Evolutionary conservation across 1,284 basidiomycete genomes (phyloP), one percentile per base, ranked within the genome.

Genomic region (Rhodotorula sp.): DNA sequence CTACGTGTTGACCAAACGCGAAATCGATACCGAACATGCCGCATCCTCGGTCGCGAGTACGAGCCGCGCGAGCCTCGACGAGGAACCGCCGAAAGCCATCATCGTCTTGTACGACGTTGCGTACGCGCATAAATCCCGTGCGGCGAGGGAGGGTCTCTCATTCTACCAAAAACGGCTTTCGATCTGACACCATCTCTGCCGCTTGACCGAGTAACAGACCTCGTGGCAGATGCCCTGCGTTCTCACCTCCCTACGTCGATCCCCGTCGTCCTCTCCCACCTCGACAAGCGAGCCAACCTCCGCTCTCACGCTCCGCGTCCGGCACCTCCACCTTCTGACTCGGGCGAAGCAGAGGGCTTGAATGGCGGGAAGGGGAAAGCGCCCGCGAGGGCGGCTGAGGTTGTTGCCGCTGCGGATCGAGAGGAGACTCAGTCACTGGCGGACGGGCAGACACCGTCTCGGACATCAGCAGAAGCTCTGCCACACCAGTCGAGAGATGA

Each of bases 1-100:
- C n/a, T 94, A 92, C 77, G 86, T 94, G 18, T 91, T 93, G 77
- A 89, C 91, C 2, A 88, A 87, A 77, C 87, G 87, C 71, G 75
- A 81, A 0, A 79, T 89, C 26, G 84, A 89, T 67, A 77, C 85
- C 0, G 76, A 83, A 77, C 83, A 76, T 42, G 89, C 88, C 72
- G 82, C 84, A 4, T 73, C 82, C 15, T 80, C 82, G 62, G 78
- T 91, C 10, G 65, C 68, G 62, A 64, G 42, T 56, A 51, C 60
- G 53, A 42, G 68, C 20, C 61, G 53, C 58, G 56, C 62, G 2
- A 45, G 26, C 24, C 60, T 73, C 42, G n/a, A 33, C 29, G 57
- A 56, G 10, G 64, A 63, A 44, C 55, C 77, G 45, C 79, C 78
- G 51, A 82, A 81, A 8, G 77, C 79, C 10, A 77, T 89, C 12